Percentiles rank a stretch among this genome's conserved stretches.
Evolutionary conservation across 2,329 filamentous ascomycete species (phyloP).

Genomic region (Podosphaera fusca): DNA sequence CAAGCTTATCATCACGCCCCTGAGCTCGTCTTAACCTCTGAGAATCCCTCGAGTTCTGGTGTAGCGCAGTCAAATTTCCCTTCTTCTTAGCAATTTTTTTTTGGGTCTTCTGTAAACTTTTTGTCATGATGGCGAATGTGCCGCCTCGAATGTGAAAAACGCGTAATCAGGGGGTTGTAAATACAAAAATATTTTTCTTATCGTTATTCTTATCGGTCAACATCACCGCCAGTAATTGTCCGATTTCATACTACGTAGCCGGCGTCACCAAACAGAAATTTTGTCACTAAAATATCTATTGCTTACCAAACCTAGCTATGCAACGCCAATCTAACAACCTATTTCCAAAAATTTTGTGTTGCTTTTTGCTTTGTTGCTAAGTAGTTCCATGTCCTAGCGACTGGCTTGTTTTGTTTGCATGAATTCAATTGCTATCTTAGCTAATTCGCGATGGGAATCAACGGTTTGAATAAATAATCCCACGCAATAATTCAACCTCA

Average conservation of each 20-base stretch:
- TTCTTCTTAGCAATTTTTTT: slow-evolving; percentile 85
- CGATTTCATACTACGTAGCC: too few relatives aligned
- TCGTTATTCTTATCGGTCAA: neutral
- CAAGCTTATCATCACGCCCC: slow-evolving; percentile 61
- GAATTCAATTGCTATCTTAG: too few relatives aligned
- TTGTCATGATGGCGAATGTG: slow-evolving; percentile 39
- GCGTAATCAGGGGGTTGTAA: neutral
- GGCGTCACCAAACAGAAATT: too few relatives aligned
- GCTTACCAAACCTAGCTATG: too few relatives aligned
- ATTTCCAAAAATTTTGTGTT: too few relatives aligned
- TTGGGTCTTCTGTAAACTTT: slow-evolving; percentile 56
- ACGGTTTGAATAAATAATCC: neutral
- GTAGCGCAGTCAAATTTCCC: slow-evolving; percentile 48
- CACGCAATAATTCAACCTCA: neutral
- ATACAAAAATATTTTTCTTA: neutral
- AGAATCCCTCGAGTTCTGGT: slow-evolving; percentile 75
- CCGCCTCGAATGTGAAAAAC: neutral
- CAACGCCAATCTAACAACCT: too few relatives aligned
- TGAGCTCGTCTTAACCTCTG: slow-evolving; percentile 57
- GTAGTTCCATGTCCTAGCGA: too few relatives aligned
- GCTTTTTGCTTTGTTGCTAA: too few relatives aligned
- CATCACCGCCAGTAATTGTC: too few relatives aligned
- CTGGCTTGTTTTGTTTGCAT: too few relatives aligned
- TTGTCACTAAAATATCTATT: too few relatives aligned
- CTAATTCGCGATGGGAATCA: too few relatives aligned